Conservation (phyloP, 2,329 filamentous ascomycete species). For the Tolypocladium pustulatum region DNA sequence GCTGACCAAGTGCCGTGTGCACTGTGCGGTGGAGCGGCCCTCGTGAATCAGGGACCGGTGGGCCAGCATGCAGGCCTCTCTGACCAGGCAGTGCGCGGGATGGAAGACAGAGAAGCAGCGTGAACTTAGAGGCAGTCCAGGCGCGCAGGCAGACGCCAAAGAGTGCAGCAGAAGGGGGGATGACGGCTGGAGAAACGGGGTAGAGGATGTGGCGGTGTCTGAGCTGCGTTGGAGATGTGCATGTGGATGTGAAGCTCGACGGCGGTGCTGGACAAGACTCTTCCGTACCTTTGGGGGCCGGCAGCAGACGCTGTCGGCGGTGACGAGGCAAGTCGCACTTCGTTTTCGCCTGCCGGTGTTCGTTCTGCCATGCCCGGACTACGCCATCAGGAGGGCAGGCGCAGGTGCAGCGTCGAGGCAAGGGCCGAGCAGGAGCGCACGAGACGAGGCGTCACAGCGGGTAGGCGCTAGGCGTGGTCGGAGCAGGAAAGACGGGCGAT, state of each 20-base stretch:
- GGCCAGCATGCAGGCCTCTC: neutral
- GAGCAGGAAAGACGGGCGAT: neutral
- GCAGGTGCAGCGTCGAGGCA: conserved; percentile 13
- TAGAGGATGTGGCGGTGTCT: neutral
- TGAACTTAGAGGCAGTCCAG: neutral
- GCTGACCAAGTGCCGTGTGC: neutral
- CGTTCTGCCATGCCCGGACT: conserved; percentile 56
- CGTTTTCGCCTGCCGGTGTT: conserved; percentile 45
- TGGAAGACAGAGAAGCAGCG: neutral
- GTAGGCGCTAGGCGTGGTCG: neutral
- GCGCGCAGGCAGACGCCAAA: neutral
- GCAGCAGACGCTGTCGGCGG: conserved; percentile 21
- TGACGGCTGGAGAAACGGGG: neutral
- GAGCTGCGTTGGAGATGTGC: too few relatives aligned
- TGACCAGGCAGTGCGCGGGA: neutral
- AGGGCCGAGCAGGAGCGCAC: conserved; percentile 4
- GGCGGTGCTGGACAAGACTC: neutral
- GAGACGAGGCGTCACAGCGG: conserved; percentile 3
- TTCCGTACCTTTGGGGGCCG: conserved; percentile 13
- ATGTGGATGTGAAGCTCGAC: neutral
- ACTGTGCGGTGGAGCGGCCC: conserved; percentile 2
- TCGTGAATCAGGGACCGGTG: conserved; percentile 1
- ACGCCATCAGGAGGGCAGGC: conserved; percentile 49
- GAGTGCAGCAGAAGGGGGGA: neutral
- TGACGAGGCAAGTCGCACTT: conserved; percentile 39